Conservation (phyloP, 2,329 filamentous ascomycete species). For the Stylonectria norvegica region DNA sequence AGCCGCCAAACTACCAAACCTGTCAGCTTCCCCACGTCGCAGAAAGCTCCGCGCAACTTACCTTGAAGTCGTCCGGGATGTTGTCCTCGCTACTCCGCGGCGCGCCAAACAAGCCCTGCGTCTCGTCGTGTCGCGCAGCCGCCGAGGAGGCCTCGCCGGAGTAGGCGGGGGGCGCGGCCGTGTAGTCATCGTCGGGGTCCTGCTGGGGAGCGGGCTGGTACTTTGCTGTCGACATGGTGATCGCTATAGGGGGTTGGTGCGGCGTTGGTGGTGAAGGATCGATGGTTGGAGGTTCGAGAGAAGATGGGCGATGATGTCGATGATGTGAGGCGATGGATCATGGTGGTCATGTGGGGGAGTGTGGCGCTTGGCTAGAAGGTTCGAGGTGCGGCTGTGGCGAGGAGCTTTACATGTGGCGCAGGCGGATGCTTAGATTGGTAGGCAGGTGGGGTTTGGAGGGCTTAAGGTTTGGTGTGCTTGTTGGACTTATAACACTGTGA, state of each 20-base stretch:
- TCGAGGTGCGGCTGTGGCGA: no score
- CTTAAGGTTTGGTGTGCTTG: no score
- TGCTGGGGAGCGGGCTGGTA: constrained; percentile 81
- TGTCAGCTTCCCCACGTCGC: constrained; percentile 15
- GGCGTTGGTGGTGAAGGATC: constrained; percentile 8
- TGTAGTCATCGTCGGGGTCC: constrained; percentile 79
- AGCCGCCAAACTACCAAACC: constrained; percentile 71
- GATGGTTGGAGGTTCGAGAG: constrained; percentile 11
- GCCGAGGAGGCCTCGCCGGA: constrained; percentile 51
- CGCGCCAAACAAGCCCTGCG: constrained; percentile 60
- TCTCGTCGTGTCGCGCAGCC: constrained; percentile 48
- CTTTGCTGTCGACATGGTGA: constrained; percentile 69
- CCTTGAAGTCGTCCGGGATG: constrained; percentile 95
- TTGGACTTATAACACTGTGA: no score
- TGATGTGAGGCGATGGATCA: constrained; percentile 17
- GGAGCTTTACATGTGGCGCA: no score
- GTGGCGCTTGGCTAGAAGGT: constrained; percentile 27
- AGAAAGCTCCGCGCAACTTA: no score
- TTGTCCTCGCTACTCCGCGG: constrained; percentile 84
- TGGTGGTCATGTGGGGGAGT: constrained; percentile 22
- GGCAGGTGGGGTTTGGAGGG: no score
- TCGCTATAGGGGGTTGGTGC: not conserved
- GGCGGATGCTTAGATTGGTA: no score
- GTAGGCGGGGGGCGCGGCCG: constrained; percentile 85
- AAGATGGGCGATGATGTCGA: constrained; percentile 18